A percentile compares a stretch with the other conserved stretches of the same genome.
Evolutionary conservation across 2,329 filamentous ascomycete species (phyloP).

Genomic region (Hymenoscyphus albidus): DNA sequence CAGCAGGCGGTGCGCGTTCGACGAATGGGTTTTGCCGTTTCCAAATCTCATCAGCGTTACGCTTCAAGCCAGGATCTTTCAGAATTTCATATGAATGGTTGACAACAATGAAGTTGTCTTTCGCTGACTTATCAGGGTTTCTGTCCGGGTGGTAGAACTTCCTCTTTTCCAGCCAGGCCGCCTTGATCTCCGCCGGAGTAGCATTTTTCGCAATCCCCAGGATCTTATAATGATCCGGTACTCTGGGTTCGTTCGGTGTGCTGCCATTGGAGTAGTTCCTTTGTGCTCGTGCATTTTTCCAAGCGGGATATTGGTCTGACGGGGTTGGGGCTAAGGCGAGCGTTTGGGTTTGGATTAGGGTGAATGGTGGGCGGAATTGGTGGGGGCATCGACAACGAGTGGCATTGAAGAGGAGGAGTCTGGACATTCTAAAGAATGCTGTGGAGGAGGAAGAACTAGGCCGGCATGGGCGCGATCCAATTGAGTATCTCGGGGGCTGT

Average conservation of each 20-base stretch:
- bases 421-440: neutral
- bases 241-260: neutral
- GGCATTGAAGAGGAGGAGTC: neutral
- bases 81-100: neutral
- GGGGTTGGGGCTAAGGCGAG: neutral
- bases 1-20: neutral
- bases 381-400: neutral
- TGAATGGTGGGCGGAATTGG: neutral
- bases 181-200: neutral
- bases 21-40: neutral
- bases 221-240: neutral
- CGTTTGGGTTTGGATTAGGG: neutral
- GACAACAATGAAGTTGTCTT: neutral
- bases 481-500: neutral
- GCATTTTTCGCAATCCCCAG: neutral
- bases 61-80: neutral
- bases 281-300: neutral
- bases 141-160: neutral
- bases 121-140: neutral
- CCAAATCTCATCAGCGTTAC: neutral
- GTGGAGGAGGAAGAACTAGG: neutral
- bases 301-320: neutral
- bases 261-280: neutral
- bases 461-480: neutral
- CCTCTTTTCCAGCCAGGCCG: neutral